Evolutionary conservation across 768 basidiomycete species (phyloP).

Genomic region (Xerocomellus chrysenteron): DNA sequence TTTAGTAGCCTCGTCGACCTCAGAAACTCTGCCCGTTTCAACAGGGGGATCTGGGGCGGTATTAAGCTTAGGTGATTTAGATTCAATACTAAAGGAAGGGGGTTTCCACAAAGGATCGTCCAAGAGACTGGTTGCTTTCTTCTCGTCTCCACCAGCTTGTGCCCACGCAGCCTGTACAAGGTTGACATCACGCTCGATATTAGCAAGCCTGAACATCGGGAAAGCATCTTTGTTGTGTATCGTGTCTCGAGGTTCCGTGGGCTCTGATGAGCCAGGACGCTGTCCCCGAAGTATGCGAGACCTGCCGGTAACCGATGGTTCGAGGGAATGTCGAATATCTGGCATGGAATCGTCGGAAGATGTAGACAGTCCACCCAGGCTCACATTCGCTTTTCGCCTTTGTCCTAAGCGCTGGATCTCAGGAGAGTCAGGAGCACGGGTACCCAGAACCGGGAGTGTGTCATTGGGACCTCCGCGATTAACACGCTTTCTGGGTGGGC

Average conservation of each 20-base stretch:
- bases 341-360: conserved; percentile 73
- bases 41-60: conserved; percentile 18
- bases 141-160: conserved; percentile 58
- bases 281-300: conserved; percentile 57
- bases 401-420: conserved; percentile 54
- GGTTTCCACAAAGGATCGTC: conserved; percentile 57
- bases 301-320: conserved; percentile 38
- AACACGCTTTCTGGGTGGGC: conserved; percentile 69
- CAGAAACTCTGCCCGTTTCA: conserved; percentile 62
- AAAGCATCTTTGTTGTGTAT: conserved; percentile 35
- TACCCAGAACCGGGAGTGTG: conserved; percentile 24
- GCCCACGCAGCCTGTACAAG: conserved; percentile 66
- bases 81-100: conserved; percentile 22
- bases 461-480: conserved; percentile 51
- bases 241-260: conserved; percentile 26
- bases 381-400: conserved; percentile 40
- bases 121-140: conserved; percentile 57
- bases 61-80: conserved; percentile 11
- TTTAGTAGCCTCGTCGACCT: conserved; percentile 70
- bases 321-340: conserved; percentile 42
- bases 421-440: conserved; percentile 50
- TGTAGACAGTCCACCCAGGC: conserved; percentile 45
- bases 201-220: conserved; percentile 60
- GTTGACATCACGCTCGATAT: conserved; percentile 42
- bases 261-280: conserved; percentile 33